phyloP scores from a whole-genome alignment of 768 basidiomycete genomes.

The Russula olivacea region DNA sequence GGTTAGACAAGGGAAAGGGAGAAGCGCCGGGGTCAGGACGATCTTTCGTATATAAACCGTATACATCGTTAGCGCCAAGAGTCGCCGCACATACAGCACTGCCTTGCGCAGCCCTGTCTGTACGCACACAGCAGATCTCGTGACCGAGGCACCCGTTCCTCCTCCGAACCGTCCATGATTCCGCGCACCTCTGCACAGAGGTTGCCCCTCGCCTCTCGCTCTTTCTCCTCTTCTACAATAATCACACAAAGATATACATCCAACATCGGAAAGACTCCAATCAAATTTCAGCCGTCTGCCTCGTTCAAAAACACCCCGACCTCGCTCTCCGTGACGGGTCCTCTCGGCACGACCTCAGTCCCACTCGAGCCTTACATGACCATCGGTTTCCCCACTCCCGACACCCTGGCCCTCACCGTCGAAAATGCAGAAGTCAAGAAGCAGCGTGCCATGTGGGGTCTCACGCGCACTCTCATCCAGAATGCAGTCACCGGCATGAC shows the following conservation, averaged over 20 bases:
- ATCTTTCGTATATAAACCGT: no score
- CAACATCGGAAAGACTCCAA: constrained; percentile 45
- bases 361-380: constrained; percentile 45
- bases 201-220: constrained; percentile 12
- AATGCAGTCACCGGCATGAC: constrained; percentile 91
- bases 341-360: constrained; percentile 46
- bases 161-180: constrained; percentile 11
- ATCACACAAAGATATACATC: constrained; percentile 30
- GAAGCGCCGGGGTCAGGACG: no score
- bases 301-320: constrained; percentile 34
- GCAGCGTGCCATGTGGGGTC: constrained; percentile 93
- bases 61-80: no score
- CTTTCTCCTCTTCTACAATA: constrained; percentile 16
- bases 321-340: constrained; percentile 52
- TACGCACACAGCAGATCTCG: neutral
- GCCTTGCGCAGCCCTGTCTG: no score
- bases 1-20: no score
- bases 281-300: constrained; percentile 48
- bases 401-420: constrained; percentile 36
- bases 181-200: constrained; percentile 11
- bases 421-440: constrained; percentile 62
- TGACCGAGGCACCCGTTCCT: neutral
- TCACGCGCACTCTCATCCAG: constrained; percentile 80
- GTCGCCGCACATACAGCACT: no score
- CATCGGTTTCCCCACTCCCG: constrained; percentile 33